Base-by-base conservation (phyloP, 257 asterid genomes). In the Paraleonurus japonicus region DNA sequence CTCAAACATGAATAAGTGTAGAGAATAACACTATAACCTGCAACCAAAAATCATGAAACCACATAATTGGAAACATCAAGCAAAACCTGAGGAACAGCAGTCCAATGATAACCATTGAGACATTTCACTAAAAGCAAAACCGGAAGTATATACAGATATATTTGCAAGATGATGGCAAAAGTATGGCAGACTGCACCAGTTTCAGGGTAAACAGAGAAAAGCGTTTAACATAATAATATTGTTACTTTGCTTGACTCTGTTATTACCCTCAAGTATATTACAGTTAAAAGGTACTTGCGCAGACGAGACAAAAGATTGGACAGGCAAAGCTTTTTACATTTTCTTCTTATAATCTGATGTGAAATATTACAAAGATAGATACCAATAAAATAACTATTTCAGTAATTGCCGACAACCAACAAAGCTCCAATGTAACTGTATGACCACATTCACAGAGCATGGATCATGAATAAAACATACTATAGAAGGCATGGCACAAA, bases 401-500 rank as follows among this genome's bases (percentile, higher is more conserved):
- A 67, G 65, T 63, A 62, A 47, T 32, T 26, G 15, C 16, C 20
- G 69, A 75, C 50, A 67, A 51, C 43, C 24, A 27, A 62, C 13
- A 28, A 35, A 10, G 50, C 27, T 23, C 53, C 58, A 2, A 22
- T 19, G 37, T 39, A 65, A 65, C 76, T 64, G 69, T 51, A 24
- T 47, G 67, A 65, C 47, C 51, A 50, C 26, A 50, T 12, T 26
- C 65, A 59, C 11, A 28, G 2, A 19, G 51, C 20, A 61, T 17
- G 35, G 33, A 35, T 10, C 50, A 73, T 13, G 35, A 54, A 55
- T 17, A 30, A 32, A 33, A 43, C 57, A 72, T 45, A 45, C 3
- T 12, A 41, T 24, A 61, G 63, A 62, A 58, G 54, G 35, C 55
- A 61, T 51, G 65, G 59, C 69, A 59, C 48, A 63, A 59, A 59